Base-by-base conservation (phyloP, 306 rosid genomes). In the Malus sylvestris region DNA sequence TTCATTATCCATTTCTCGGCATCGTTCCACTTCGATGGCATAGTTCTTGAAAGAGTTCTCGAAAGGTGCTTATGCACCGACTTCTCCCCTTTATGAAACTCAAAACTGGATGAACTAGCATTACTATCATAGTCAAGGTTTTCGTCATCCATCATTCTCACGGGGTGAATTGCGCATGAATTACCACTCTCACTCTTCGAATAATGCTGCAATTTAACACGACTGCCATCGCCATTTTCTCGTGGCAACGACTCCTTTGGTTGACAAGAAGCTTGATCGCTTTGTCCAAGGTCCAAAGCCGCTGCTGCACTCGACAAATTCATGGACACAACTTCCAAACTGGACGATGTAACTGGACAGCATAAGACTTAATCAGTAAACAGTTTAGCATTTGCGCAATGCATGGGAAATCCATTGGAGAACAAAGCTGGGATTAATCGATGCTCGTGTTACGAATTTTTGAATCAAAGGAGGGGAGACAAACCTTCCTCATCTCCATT, bases 81-180 rank as follows among this genome's bases (percentile, higher is more conserved):
- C 71, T 91, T 90, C 80, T 94, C 98, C 71, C 96, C 95, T 68
- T 89, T 92, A 70, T 89, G 96, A 76, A 94, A 94, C 89, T 94
- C 98, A n/a, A 94, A 94, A 76, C 98, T 94, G 1, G 98, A 94
- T 3, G 98, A 94, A 84, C 98, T 94, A 68, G 98, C 97, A 78
- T 94, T 92, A 73, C 98, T 94, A 72, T 94, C 98, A 71, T 92
- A 94, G 75, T 92, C 98, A 45, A 92, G 89, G 81, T 88, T 89
- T 25, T 94, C 98, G 38, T 94, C 98, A 82, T 94, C 98, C 60
- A 20, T 53, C 18, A 66, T 63, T 81, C 92, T 88, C 80, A 85
- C 18, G 0, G 88, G 93, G 44, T 94, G 87, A 82, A 91, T 81
- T 62, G 89, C 55, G 72, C 89, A 90, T 11, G 95, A 90, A 85